phyloP scores from a whole-genome alignment of 371 early-diverging fungal species.

The Mucor piriformis region DNA sequence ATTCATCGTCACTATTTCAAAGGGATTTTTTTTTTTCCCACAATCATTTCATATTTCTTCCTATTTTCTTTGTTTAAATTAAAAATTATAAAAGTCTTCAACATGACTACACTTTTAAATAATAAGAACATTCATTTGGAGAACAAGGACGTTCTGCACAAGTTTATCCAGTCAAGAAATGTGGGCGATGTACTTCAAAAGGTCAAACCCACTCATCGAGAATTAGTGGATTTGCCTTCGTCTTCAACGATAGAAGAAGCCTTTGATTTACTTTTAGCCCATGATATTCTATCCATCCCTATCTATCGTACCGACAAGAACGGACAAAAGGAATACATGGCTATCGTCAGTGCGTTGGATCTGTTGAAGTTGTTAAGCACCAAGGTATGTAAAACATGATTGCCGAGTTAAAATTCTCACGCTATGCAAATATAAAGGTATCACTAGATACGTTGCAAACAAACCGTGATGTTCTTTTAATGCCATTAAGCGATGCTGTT shows the following conservation, averaged over 20 bases:
- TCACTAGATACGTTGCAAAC: slow-evolving; percentile 24
- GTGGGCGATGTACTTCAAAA: slow-evolving; percentile 49
- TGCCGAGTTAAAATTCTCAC: not conserved
- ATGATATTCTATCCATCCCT: slow-evolving; percentile 64
- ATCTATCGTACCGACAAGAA: slow-evolving; percentile 43
- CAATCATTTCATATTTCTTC: slow-evolving; percentile 4
- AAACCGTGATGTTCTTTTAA: slow-evolving; percentile 22
- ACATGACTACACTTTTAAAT: slow-evolving; percentile 26
- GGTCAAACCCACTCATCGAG: slow-evolving; percentile 40
- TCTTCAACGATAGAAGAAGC: slow-evolving; percentile 61
- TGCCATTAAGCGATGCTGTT: slow-evolving; percentile 44
- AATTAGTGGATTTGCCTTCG: slow-evolving; percentile 57
- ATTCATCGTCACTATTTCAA: not conserved
- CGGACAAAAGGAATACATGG: slow-evolving; percentile 48
- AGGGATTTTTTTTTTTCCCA: not conserved
- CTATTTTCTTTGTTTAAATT: slow-evolving; percentile 8
- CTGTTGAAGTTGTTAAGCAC: slow-evolving; percentile 49
- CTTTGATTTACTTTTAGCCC: slow-evolving; percentile 55
- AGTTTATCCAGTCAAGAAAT: slow-evolving; percentile 48
- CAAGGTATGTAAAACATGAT: slow-evolving; percentile 30
- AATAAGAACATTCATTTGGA: slow-evolving; percentile 3
- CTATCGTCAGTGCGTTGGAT: slow-evolving; percentile 62
- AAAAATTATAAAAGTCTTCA: slow-evolving; percentile 32
- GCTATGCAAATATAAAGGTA: slow-evolving; percentile 14
- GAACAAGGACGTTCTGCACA: slow-evolving; percentile 19